phyloP scores from a whole-genome alignment of 164 flowering plant genomes.

The Pachysandra terminalis region DNA sequence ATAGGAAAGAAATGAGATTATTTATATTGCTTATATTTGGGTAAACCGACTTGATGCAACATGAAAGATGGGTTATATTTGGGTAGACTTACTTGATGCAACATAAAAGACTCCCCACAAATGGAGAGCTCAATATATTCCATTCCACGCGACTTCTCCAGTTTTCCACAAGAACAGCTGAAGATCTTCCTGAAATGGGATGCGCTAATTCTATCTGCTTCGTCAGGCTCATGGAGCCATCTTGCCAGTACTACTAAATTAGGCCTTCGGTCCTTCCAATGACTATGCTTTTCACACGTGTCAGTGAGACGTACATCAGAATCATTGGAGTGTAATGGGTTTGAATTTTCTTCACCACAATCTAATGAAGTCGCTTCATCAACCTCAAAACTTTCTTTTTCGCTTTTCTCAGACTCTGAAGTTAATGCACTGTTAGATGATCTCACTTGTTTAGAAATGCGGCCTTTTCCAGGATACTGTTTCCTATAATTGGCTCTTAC shows the following conservation, averaged over 20 bases:
- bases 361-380: conserved; percentile 16
- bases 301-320: conserved; percentile 22
- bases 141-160: conserved; percentile 47
- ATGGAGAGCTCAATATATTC: conserved; percentile 67
- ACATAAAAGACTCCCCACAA: conserved; percentile 93
- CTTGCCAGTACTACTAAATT: conserved; percentile 45
- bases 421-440: conserved; percentile 21
- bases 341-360: conserved; percentile 12
- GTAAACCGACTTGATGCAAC: conserved; percentile 83
- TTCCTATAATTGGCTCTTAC: conserved; percentile 71
- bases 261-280: conserved; percentile 18
- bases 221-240: conserved; percentile 89
- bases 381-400: conserved; percentile 21
- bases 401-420: conserved; percentile 34
- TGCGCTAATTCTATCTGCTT: conserved; percentile 60
- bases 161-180: conserved; percentile 61
- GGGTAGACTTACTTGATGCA: conserved; percentile 75
- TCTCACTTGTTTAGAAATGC: conserved; percentile 14
- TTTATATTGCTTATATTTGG: background rate
- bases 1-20: background rate
- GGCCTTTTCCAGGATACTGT: conserved; percentile 20
- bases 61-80: conserved; percentile 51
- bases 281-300: conserved; percentile 10
- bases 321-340: conserved; percentile 10
- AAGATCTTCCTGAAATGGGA: conserved; percentile 83